Evolutionary conservation across 1,284 basidiomycete genomes (phyloP).

Genomic region (Nidula niveotomentosa): DNA sequence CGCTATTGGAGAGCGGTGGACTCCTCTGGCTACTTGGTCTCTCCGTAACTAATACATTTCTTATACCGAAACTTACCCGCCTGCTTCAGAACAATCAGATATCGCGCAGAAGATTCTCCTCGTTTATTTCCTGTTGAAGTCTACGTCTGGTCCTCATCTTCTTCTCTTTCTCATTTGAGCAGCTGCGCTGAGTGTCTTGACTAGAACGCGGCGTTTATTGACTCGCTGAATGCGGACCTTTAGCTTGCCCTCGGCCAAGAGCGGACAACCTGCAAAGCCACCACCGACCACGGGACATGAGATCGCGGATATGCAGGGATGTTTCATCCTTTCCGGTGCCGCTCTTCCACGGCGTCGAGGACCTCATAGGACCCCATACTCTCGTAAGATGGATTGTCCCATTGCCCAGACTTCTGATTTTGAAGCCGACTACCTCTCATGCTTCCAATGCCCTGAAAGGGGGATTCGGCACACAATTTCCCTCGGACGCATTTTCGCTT

Average conservation of each 20-base stretch:
- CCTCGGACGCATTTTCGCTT: slow-evolving; percentile 1
- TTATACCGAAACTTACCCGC: slow-evolving; percentile 1
- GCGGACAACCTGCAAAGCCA: no score
- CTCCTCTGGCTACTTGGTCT: neutral
- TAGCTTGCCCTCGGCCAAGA: no score
- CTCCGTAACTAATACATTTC: neutral
- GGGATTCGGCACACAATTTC: neutral
- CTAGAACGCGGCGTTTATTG: no score
- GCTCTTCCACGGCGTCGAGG: no score
- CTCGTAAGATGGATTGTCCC: no score
- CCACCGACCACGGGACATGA: no score
- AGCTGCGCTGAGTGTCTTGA: neutral
- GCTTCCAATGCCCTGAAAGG: slow-evolving; percentile 7
- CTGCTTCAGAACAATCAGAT: neutral
- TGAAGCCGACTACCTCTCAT: neutral
- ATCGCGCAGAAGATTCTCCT: neutral
- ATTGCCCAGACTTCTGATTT: no score
- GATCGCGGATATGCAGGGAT: no score
- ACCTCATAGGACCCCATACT: no score
- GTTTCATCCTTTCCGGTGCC: no score
- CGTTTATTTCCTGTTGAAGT: neutral
- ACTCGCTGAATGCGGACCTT: no score
- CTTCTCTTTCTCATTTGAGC: neutral
- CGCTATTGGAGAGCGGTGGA: neutral
- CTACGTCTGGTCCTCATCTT: neutral